Percentiles rank a stretch among this genome's conserved stretches.
Evolutionary conservation across 371 early-diverging fungal genomes (phyloP).

Genomic region (Mortierella sp.): DNA sequence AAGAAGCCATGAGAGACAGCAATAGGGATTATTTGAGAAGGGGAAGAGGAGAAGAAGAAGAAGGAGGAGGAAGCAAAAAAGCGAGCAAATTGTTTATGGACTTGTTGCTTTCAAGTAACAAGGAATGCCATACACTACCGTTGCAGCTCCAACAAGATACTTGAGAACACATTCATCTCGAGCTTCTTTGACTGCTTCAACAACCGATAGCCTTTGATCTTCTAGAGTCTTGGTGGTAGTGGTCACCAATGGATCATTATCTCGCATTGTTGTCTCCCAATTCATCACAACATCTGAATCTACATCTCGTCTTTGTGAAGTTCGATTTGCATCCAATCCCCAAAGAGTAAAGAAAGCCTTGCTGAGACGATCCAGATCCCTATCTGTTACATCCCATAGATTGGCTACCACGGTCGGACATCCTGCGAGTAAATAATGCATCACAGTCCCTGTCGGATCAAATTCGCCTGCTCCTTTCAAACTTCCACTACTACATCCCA

Average conservation of each 20-base stretch:
- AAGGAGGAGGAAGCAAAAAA: no score
- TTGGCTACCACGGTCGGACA: conserved; percentile 93
- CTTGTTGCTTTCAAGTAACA: conserved; percentile 29
- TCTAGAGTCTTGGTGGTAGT: not conserved
- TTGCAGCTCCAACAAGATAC: conserved; percentile 94
- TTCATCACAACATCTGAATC: no score
- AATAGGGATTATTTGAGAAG: no score
- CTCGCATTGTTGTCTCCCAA: no score
- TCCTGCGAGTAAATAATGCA: conserved; percentile 85
- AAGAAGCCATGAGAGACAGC: no score
- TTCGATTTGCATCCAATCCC: conserved; percentile 66
- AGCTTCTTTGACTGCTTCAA: conserved; percentile 79
- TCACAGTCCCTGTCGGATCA: conserved; percentile 84
- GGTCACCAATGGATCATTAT: conserved; percentile 3
- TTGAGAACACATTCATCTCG: conserved; percentile 80
- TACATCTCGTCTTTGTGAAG: not conserved
- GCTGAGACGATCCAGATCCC: conserved; percentile 95
- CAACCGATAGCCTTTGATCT: conserved; percentile 60
- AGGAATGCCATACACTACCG: conserved; percentile 97
- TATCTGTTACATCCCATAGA: conserved; percentile 99
- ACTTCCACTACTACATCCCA: conserved; percentile 93
- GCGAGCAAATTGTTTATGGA: no score
- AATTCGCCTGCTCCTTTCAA: conserved; percentile 82
- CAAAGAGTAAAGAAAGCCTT: conserved; percentile 73
- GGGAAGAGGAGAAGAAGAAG: no score